Percentiles rank a stretch among this genome's conserved stretches.
These are phyloP conservation scores for Penicillium flavigenum DNA, from an alignment of 495 filamentous ascomycete species.

Conservation along the genomic window DNA sequence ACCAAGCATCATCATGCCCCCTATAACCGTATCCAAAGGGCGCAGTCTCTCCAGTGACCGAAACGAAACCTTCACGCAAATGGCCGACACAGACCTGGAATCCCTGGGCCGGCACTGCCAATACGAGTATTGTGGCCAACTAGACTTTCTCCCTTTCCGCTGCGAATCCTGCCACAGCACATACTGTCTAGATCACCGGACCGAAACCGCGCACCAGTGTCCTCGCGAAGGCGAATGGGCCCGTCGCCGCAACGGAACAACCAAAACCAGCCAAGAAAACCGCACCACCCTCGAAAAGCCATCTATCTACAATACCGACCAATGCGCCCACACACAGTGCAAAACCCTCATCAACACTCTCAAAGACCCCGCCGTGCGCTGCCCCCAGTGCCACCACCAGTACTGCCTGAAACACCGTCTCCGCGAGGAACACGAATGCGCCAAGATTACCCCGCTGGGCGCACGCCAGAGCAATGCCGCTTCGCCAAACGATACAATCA, in stretches of 20 bases:
- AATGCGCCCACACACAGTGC: slow-evolving; percentile 74
- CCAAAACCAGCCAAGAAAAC: slow-evolving; percentile 20
- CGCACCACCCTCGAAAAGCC: slow-evolving; percentile 45
- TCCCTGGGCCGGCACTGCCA: slow-evolving; percentile 91
- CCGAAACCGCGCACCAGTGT: slow-evolving; percentile 80
- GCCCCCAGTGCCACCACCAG: slow-evolving; percentile 71
- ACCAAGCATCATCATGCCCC: slow-evolving; percentile 26
- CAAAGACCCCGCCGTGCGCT: slow-evolving; percentile 76
- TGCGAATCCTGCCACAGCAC: slow-evolving; percentile 86
- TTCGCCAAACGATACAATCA: slow-evolving; percentile 46
- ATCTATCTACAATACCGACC: slow-evolving; percentile 59
- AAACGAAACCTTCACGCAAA: slow-evolving; percentile 50
- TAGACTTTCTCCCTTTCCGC: slow-evolving; percentile 94
- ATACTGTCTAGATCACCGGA: slow-evolving; percentile 94
- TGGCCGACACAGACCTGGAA: slow-evolving; percentile 67
- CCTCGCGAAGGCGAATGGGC: slow-evolving; percentile 85
- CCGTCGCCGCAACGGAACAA: slow-evolving; percentile 50
- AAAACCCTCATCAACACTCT: slow-evolving; percentile 83
- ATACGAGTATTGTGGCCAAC: slow-evolving; percentile 82
- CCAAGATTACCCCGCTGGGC: slow-evolving; percentile 64
- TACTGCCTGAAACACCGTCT: slow-evolving; percentile 95
- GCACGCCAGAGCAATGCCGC: slow-evolving; percentile 39
- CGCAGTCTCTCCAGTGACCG: slow-evolving; percentile 7
- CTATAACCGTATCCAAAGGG: slow-evolving; percentile 34
- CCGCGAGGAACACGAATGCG: slow-evolving; percentile 84